Conservation (phyloP, 768 basidiomycete species). For the Kwoniella bestiolae region DNA sequence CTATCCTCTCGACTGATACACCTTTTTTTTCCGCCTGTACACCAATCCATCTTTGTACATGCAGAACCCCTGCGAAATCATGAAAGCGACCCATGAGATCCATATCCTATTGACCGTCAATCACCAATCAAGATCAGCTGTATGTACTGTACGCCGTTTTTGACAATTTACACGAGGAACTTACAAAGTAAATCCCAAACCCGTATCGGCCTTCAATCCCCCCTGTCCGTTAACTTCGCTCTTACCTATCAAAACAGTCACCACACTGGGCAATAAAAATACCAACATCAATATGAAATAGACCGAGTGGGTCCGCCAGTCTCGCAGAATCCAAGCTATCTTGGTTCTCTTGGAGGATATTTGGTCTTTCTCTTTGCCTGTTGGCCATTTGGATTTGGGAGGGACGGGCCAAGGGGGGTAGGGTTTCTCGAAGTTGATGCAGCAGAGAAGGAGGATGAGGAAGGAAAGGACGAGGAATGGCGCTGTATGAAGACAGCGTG, state of each 20-base stretch:
- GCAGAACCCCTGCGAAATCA: conserved; percentile 6
- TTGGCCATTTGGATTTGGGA: conserved; percentile 1
- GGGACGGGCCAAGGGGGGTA: conserved; percentile 18
- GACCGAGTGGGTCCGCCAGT: conserved; percentile 8
- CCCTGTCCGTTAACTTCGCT: conserved; percentile 1
- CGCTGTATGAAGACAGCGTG: conserved; percentile 1
- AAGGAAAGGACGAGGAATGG: conserved; percentile 12
- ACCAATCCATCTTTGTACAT: conserved; percentile 10
- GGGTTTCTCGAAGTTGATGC: conserved; percentile 12
- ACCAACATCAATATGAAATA: conserved; percentile 2
- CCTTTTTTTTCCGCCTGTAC: neutral
- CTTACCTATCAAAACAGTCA: conserved; percentile 8
- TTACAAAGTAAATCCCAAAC: conserved; percentile 17
- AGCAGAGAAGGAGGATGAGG: conserved; percentile 3
- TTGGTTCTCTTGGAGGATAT: neutral
- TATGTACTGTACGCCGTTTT: too few relatives aligned
- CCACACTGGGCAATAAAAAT: conserved; percentile 11
- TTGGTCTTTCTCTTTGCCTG: neutral
- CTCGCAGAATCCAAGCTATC: conserved; percentile 14
- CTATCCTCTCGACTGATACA: conserved; percentile 3
- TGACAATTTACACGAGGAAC: too few relatives aligned
- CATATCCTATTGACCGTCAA: neutral
- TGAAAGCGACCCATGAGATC: conserved; percentile 12
- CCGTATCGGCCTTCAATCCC: conserved; percentile 4
- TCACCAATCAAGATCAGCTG: neutral